Base-by-base conservation (phyloP, 108 stramenopile species). In the Cyclostephanos tholiformis region DNA sequence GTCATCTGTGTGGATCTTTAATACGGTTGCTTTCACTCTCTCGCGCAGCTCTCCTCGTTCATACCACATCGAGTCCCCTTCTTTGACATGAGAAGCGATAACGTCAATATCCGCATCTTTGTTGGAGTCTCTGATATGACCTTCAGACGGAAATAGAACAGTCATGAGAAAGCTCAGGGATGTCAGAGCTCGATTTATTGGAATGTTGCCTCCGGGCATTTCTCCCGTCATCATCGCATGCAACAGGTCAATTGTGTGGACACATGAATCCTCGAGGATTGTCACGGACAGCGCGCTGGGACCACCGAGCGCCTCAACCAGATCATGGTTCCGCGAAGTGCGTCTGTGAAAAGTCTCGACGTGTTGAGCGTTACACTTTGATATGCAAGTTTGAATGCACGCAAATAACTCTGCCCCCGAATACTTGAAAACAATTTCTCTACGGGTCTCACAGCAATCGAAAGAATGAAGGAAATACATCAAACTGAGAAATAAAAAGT, bases 1-100 rank as follows among this genome's bases (percentile, higher is more conserved):
- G 35, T 87, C 74, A 69, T 94, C 93, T 5, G 66, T 80, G 57
- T 94, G 93, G 38, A 90, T 76, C 73, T 91, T 91, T 1, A 87
- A 59, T 32, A 94, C 75, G 30, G 57, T 75, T 26, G 70, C 79
- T 60, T 60, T 72, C 20, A 82, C 75, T 59, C 84, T 60, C 35
- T 50, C 36, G 27, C 72, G 27, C n/a, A 58, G 67, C 29, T 83
- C 84, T 64, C 82, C 70, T 52, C 86, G 68, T 52, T 80, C 62
- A 70, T 94, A 94, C 87, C 85, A 91, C 9, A 89, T 32, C 16
- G 67, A 66, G 41, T 91, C 86, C 12, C 89, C 89, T 67, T 86
- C 84, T 49, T 72, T 74, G 14, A 82, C 58, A 29, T 74, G 39
- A 51, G 38, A 22, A 13, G 65, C 56, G 26, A 41, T 26, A 53